Base-by-base conservation (phyloP, 2,329 filamentous ascomycete species). In the Cladosporium cucumerinum region DNA sequence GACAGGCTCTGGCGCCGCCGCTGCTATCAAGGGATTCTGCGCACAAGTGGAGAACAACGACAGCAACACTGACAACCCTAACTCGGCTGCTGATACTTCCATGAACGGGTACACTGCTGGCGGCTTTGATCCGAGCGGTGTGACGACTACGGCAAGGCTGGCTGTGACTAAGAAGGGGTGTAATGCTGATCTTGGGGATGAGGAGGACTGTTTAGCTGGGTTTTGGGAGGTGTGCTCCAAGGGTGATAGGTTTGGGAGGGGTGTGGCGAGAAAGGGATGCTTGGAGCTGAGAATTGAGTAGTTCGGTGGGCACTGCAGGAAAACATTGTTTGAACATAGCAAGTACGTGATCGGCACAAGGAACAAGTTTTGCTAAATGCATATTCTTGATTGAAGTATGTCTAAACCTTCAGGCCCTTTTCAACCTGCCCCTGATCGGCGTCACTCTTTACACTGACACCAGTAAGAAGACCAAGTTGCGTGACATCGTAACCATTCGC, bases 401-500 rank as follows among this genome's bases (percentile, higher is more conserved):
- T 21, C 23, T 52, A 52, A 11, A 30, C 49, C 49, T 52, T 30
- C 49, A 52, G 14, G 6, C 16, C 25, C 26, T 52, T 54, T 18
- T 54, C 51, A 32, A 21, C 36, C 57, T 43, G 18, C 16, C 34
- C 57, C 18, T 32, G 39, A 23, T 60, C 57, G n/a, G 21, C 57
- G 26, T 46, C 46, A 46, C 28, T 60, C 36, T 60, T 39, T 23
- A 48, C 26, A 48, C 36, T 60, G 5, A 21, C 36, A 30, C 57
- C 43, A 5, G 57, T 18, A n/a, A 23, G 18, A 14, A 60, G 36
- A 30, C 74, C 74, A 72, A 76, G 72, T 66, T 70, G 65, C 16
- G 59, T 72, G 11, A 72, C 89, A 75, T 97, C 92, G 79, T 89
- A 97, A 3, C 93, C 93, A 65, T 94, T 83, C 28, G 79, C 80